Evolutionary conservation across 2,329 filamentous ascomycete genomes (phyloP).

Genomic region (Aspergillus sp.): DNA sequence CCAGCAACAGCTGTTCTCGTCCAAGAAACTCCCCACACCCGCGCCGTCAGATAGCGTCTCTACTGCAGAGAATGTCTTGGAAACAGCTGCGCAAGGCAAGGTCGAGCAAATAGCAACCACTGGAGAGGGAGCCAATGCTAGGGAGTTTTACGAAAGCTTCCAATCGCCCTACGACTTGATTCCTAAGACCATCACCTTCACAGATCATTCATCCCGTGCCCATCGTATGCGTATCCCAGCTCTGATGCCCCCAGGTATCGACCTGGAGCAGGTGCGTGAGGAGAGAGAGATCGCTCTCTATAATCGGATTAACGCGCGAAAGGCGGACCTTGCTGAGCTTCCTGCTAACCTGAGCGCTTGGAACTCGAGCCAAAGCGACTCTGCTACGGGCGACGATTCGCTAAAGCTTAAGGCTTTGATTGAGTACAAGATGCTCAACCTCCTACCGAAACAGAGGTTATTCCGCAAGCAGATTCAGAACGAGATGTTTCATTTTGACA

Average conservation of each 20-base stretch:
- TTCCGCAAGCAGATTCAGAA: constrained; percentile 85
- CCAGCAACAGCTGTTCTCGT: constrained; percentile 81
- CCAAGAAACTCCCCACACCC: constrained; percentile 44
- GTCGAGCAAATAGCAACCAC: constrained; percentile 36
- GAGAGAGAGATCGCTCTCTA: constrained; percentile 88
- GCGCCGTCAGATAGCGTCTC: constrained; percentile 42
- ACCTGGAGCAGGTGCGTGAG: constrained; percentile 81
- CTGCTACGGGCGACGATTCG: constrained; percentile 73
- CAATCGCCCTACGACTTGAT: constrained; percentile 71
- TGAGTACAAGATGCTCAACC: constrained; percentile 86
- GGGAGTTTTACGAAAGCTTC: constrained; percentile 69
- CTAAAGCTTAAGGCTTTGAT: constrained; percentile 90
- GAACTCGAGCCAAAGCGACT: constrained; percentile 74
- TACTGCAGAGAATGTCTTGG: constrained; percentile 40
- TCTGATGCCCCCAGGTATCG: constrained; percentile 85
- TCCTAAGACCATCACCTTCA: constrained; percentile 70
- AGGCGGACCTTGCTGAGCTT: constrained; percentile 79
- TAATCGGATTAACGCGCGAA: constrained; percentile 85
- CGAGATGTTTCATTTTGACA: constrained; percentile 94
- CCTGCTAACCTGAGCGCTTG: constrained; percentile 86
- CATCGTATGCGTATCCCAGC: constrained; percentile 82
- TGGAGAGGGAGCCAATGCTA: constrained; percentile 34
- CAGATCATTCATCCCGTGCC: constrained; percentile 75
- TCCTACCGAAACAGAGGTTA: constrained; percentile 86
- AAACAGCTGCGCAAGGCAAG: constrained; percentile 43